Base-by-base conservation (phyloP, 768 basidiomycete genomes). In the Boletus reticuloceps region DNA sequence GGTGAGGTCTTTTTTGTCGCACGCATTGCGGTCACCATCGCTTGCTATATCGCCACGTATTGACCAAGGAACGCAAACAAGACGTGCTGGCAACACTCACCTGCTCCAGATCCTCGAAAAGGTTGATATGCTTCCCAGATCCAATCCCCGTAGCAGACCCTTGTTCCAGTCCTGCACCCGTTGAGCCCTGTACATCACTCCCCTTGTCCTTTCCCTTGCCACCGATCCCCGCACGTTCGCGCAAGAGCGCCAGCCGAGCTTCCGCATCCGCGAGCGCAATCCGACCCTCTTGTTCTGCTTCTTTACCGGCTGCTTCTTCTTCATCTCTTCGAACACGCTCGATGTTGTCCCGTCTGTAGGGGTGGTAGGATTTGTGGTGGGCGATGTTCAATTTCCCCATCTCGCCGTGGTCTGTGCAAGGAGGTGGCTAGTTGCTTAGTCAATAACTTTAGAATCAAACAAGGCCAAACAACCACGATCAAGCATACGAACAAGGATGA, bases 321-420 rank as follows among this genome's bases (percentile, higher is more conserved):
- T 94, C 91, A 79, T 94, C 91, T 54, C 66, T 72, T n/a, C 84
- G 75, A 2, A 94, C 89, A 19, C 81, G 81, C 55, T 91, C 89
- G 55, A 93, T 89, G 64, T 94, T 94, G 68, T 94, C 91, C 41
- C 85, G 72, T 38, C 91, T 75, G 66, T 93, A 93, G 0, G 91
- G 91, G 60, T 94, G 91, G 69, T 93, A 93, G 1, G 89, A 91
- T 67, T 94, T 94, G 77, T 92, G 91, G 69, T 93, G 91, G 13
- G 91, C 91, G 68, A 93, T 92, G 67, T 91, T 91, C 22, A 93
- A 79, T 65, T 60, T 59, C 27, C 58, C 58, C 58, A 55, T 59
- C 2, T 29, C 14, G 12, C 11, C 12, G 4, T 25, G 9, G 50
- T 8, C 11, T 2, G 17, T 12, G 19, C 44, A 61, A 22, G 36